Evolutionary conservation across 306 rosid species (phyloP), one percentile per base, ranked within the genome.

Genomic region (Cicer cuneatum): DNA sequence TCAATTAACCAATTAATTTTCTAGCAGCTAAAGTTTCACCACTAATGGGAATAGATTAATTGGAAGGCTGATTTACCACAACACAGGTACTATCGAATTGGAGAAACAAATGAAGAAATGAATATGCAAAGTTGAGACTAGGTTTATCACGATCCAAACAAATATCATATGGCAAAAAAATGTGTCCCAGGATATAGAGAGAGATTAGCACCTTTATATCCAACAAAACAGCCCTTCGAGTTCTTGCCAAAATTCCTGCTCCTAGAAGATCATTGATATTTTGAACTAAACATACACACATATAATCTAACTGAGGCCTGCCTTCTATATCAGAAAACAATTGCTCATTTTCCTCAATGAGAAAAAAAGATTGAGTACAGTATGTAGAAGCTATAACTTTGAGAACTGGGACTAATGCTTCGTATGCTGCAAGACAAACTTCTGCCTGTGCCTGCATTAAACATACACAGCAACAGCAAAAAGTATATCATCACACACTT

Each of bases 221-320:
- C 90, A 91, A 80, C 77, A 93, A 85, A 87, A 93, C 91, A 66
- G 98, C 97, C 71, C 92, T 86, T 67, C 98, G 83, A 60, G 87
- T 61, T 80, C 98, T 87, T 10, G 87, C 92, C 85, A 93, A 87
- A 76, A 85, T 79, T 71, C 98, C 94, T 8, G 82, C 84, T 15
- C 83, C 76, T 61, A 91, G 89, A 64, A 93, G 86, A 80, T 79
- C 75, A 75, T 89, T 89, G 68, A 88, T 83, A 78, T 86, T 89
- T 72, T 86, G 83, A 75, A 88, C 78, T 76, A 91, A 89, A 53
- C 86, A 80, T 64, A 72, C 82, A 78, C 83, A 86, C 85, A 89
- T 75, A 72, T 81, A 77, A 82, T 91, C 96, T 67, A 91, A 82
- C 74, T 41, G 47, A 62, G 92, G 88, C 62, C 78, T 75, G 80